Evolutionary conservation across 108 stramenopile genomes (phyloP).

Genomic region (Cylindrotheca fusiformis): DNA sequence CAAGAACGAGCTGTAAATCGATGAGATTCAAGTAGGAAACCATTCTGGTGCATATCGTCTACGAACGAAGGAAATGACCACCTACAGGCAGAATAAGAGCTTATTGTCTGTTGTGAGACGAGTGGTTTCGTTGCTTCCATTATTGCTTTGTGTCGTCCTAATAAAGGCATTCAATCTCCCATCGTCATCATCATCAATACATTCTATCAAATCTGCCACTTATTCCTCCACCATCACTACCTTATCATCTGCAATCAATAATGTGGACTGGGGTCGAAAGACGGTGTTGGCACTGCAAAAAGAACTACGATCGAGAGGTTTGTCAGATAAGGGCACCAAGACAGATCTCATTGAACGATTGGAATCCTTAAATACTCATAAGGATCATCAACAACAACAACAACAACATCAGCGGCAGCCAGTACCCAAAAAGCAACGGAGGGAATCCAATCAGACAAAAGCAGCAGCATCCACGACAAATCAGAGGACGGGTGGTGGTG

Average conservation of each 20-base stretch:
- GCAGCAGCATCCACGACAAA: neutral
- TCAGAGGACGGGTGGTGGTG: neutral
- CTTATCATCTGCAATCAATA: neutral
- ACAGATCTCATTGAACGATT: neutral
- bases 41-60: no score
- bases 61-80: no score
- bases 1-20: no score
- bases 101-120: no score
- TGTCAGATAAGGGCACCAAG: neutral
- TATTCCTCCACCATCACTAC: neutral
- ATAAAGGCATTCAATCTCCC: no score
- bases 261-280: neutral
- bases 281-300: neutral
- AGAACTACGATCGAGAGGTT: neutral
- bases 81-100: no score
- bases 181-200: constrained; percentile 1
- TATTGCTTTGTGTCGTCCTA: no score
- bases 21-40: no score
- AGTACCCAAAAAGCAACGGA: neutral
- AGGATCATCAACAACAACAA: neutral
- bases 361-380: neutral
- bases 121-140: no score
- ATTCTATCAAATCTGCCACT: no score
- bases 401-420: neutral
- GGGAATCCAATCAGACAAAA: neutral